Evolutionary conservation across 2,329 filamentous ascomycete genomes (phyloP).

Genomic region (Pseudocercospora pini-densiflorae): DNA sequence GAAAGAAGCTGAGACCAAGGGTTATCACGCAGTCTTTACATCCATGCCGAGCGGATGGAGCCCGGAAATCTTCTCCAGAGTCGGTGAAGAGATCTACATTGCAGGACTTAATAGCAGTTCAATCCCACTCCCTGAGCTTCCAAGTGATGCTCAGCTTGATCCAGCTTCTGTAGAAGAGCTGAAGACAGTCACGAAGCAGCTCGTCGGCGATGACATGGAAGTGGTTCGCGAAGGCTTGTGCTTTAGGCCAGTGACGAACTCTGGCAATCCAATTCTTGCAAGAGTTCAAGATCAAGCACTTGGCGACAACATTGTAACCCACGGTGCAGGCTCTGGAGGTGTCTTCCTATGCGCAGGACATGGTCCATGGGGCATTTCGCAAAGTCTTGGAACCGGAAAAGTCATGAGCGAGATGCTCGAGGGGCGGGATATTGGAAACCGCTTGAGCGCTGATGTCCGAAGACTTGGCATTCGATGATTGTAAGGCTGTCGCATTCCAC

Average conservation of each 20-base stretch:
- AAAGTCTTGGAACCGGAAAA: conserved; percentile 76
- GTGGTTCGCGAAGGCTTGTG: conserved; percentile 70
- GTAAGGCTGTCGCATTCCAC: too few relatives aligned
- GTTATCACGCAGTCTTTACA: conserved; percentile 72
- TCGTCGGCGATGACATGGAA: conserved; percentile 62
- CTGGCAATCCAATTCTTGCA: conserved; percentile 67
- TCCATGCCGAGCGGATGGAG: conserved; percentile 63
- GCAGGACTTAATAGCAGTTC: conserved; percentile 69
- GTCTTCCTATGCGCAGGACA: conserved; percentile 85
- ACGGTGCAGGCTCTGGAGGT: conserved; percentile 56
- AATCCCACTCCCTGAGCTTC: conserved; percentile 63
- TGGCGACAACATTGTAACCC: conserved; percentile 53
- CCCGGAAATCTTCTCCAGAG: conserved; percentile 72
- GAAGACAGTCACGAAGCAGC: conserved; percentile 52
- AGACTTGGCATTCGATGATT: conserved; percentile 47
- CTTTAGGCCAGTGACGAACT: conserved; percentile 71
- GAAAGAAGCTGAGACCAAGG: conserved; percentile 47
- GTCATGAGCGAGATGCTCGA: conserved; percentile 69
- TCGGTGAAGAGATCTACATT: conserved; percentile 72
- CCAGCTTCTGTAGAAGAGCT: conserved; percentile 55
- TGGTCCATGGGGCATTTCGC: conserved; percentile 99
- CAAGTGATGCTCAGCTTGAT: conserved; percentile 57
- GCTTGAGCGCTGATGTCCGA: conserved; percentile 62
- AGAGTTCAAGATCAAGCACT: conserved; percentile 62
- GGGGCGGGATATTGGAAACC: not conserved